Evolutionary conservation across 2,329 filamentous ascomycete species (phyloP), one percentile per base, ranked within the genome.

Genomic region (Venturia oleaginea): DNA sequence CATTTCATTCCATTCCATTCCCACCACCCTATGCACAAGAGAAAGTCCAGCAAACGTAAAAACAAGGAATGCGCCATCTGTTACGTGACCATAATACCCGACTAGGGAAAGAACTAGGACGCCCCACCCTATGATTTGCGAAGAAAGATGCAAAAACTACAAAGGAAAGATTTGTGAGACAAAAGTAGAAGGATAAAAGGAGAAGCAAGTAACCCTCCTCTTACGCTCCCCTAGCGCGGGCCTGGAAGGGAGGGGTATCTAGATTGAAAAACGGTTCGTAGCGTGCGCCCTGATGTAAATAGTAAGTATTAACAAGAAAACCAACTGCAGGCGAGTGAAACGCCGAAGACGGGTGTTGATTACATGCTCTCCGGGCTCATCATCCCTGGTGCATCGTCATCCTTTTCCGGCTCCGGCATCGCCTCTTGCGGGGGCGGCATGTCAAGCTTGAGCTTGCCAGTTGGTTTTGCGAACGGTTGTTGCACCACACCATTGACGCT

Each of bases 321-420:
- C 11, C 27, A 34, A 19, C 15, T 19, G 51, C 30, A 22, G 27
- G 15, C 27, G 19, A 55, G 27, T 48, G 46, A 55, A 15, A 55
- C 51, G 27, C 51, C 17, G 30, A 34, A 19, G 51, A 55, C 30
- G 51, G 51, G 51, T 55, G 17, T 55, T 55, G 51, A 54, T 55
- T 55, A 65, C 64, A 65, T 65, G 54, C 64, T 65, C 61, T 65
- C 64, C 4, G 91, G 91, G 72, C 90, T 94, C 81, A 93, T 91
- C 85, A 93, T 91, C 24, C 88, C 88, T 38, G 86, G 77, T 42
- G 75, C 85, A 22, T 81, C 86, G 72, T 89, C 87, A 69, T 87
- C 87, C 64, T 84, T 87, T 72, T 86, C 85, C 67, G 82, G 87
- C 70, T 85, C 76, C 69, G 80, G 82, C 67, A 76, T 79, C 67